A percentile compares a stretch with the other conserved stretches of the same genome.
Evolutionary conservation across 768 basidiomycete genomes (phyloP).

Genomic region (Leccinum aurantiacum): DNA sequence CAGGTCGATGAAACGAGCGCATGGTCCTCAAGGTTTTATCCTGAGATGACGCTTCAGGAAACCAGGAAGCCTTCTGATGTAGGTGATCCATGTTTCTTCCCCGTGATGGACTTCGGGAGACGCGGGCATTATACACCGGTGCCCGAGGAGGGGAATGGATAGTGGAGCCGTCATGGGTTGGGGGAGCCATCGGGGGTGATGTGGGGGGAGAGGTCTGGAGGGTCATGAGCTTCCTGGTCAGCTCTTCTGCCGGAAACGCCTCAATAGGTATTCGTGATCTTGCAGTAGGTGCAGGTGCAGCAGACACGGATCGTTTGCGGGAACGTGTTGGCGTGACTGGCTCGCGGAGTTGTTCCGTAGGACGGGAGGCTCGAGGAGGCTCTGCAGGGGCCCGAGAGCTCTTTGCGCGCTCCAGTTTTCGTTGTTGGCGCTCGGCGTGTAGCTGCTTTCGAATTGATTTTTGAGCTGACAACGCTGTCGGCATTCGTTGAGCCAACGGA

Average conservation of each 20-base stretch:
- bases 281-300: slow-evolving; percentile 19
- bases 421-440: slow-evolving; percentile 62
- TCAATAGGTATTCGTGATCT: slow-evolving; percentile 35
- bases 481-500: slow-evolving; percentile 80
- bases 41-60: slow-evolving; percentile 21
- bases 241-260: slow-evolving; percentile 55
- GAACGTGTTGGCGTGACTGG: slow-evolving; percentile 40
- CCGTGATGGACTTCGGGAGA: slow-evolving; percentile 27
- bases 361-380: slow-evolving; percentile 18
- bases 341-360: slow-evolving; percentile 16
- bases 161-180: slow-evolving; percentile 12
- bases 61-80: slow-evolving; percentile 24
- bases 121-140: slow-evolving; percentile 7
- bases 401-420: slow-evolving; percentile 48
- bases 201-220: slow-evolving; percentile 39
- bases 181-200: slow-evolving; percentile 14
- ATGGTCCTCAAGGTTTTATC: slow-evolving; percentile 42
- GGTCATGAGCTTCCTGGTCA: slow-evolving; percentile 55
- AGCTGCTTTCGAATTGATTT: slow-evolving; percentile 74
- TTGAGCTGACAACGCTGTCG: slow-evolving; percentile 80
- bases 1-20: slow-evolving; percentile 63
- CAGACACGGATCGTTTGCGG: slow-evolving; percentile 35
- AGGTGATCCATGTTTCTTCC: slow-evolving; percentile 16
- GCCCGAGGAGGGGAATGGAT: slow-evolving; percentile 12
- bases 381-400: slow-evolving; percentile 22